phyloP scores from a whole-genome alignment of 1,139 yeast species.

The Protomyces inouyei region DNA sequence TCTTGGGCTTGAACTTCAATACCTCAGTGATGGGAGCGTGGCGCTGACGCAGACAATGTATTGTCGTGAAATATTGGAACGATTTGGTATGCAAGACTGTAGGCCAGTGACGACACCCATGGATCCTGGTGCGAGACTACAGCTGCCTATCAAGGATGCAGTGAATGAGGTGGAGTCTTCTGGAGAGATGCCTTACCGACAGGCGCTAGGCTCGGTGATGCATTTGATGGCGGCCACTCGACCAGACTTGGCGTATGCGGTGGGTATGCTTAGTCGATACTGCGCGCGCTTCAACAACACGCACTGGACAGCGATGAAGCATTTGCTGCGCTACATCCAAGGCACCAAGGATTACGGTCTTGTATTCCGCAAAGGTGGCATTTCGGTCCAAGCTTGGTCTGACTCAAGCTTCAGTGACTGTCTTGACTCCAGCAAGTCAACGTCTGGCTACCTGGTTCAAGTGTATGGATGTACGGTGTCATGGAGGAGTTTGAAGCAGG shows the following conservation, averaged over 20 bases:
- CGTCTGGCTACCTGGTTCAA: too few species aligned
- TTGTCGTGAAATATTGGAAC: not conserved
- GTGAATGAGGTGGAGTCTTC: too few species aligned
- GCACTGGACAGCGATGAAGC: slow-evolving; percentile 26
- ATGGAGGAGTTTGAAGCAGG: too few species aligned
- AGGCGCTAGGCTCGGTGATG: not conserved
- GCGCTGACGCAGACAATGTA: not conserved
- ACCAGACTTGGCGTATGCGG: slow-evolving; percentile 31
- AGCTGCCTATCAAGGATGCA: too few species aligned
- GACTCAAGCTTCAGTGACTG: too few species aligned
- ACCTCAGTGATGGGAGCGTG: not conserved
- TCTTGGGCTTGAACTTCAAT: not conserved
- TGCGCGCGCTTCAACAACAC: not conserved
- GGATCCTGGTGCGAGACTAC: not conserved
- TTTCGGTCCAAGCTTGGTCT: too few species aligned
- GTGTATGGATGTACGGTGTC: too few species aligned
- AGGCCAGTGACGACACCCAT: not conserved
- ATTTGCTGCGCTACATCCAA: slow-evolving; percentile 25
- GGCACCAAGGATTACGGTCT: not conserved
- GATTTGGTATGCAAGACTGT: not conserved
- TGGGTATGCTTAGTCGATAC: slow-evolving; percentile 27
- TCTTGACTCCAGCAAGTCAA: too few species aligned
- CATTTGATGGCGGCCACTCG: slow-evolving; percentile 15
- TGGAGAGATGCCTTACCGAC: not conserved
- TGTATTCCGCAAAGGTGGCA: not conserved